Evolutionary conservation across 2,329 filamentous ascomycete genomes (phyloP).

Genomic region (Fusarium pininemorale): DNA sequence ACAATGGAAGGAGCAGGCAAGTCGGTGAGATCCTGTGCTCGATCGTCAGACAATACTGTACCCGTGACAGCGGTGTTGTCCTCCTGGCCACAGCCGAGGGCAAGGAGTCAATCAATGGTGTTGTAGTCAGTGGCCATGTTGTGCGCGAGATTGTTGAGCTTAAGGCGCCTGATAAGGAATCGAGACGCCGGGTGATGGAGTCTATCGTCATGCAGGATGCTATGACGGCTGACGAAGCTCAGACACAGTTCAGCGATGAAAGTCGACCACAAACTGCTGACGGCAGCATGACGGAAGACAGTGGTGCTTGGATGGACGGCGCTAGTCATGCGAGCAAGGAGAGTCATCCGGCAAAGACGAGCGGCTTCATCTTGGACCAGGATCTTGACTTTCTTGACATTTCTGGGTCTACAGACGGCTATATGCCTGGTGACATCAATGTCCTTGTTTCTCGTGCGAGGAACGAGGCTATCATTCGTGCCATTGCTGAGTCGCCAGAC

Average conservation of each 20-base stretch:
- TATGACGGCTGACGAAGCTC: slow-evolving; percentile 49
- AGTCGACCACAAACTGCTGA: slow-evolving; percentile 68
- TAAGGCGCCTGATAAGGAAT: slow-evolving; percentile 93
- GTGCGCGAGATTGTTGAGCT: slow-evolving; percentile 90
- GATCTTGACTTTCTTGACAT: slow-evolving; percentile 91
- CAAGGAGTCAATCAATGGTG: slow-evolving; percentile 91
- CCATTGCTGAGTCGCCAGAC: slow-evolving; percentile 67
- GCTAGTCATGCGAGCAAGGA: slow-evolving; percentile 65
- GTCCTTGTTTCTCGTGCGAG: slow-evolving; percentile 87
- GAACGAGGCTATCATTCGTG: slow-evolving; percentile 91
- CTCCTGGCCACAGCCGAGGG: slow-evolving; percentile 90
- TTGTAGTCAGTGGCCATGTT: slow-evolving; percentile 90
- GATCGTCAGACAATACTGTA: slow-evolving; percentile 85
- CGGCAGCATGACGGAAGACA: slow-evolving; percentile 62
- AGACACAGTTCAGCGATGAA: slow-evolving; percentile 51
- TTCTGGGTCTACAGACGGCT: slow-evolving; percentile 93
- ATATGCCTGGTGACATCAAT: slow-evolving; percentile 94
- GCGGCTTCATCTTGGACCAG: slow-evolving; percentile 77
- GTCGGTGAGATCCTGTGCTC: slow-evolving; percentile 89
- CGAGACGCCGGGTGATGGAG: slow-evolving; percentile 83
- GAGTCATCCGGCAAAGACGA: slow-evolving; percentile 48
- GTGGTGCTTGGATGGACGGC: slow-evolving; percentile 80
- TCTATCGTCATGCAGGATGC: slow-evolving; percentile 72
- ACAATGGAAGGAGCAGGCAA: slow-evolving; percentile 91
- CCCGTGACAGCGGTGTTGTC: slow-evolving; percentile 80